A percentile compares a stretch with the other conserved stretches of the same genome.
These are phyloP conservation scores for Ceratocystis smalleyi DNA, from an alignment of 2,329 filamentous ascomycete genomes.

Conservation along the genomic window DNA sequence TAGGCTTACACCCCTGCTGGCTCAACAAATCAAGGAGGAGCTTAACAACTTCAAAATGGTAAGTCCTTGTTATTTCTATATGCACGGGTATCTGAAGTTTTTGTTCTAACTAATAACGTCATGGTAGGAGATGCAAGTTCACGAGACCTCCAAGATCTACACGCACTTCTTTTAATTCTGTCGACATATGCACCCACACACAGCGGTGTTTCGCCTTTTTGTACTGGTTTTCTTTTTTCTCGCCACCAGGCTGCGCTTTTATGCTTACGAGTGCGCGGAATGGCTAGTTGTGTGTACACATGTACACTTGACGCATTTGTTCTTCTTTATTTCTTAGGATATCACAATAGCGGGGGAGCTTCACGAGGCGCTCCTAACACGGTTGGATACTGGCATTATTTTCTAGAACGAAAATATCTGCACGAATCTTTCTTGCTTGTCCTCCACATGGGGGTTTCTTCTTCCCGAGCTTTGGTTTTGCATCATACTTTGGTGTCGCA, in stretches of 20 bases:
- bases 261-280: too few species aligned
- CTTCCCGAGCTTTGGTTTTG: slow-evolving; percentile 11
- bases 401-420: slow-evolving; percentile 10
- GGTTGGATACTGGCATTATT: slow-evolving; percentile 20
- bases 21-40: slow-evolving; percentile 98
- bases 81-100: neutral
- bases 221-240: neutral
- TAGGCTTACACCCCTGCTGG: slow-evolving; percentile 85
- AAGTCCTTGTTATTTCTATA: slow-evolving; percentile 26
- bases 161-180: slow-evolving; percentile 93
- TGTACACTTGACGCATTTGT: slow-evolving; percentile 3
- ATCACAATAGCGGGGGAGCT: neutral
- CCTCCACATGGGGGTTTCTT: slow-evolving; percentile 5
- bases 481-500: slow-evolving; percentile 15
- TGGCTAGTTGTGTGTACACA: neutral
- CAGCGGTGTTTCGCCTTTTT: neutral
- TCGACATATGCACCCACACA: slow-evolving; percentile 20
- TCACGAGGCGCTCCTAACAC: neutral
- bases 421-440: slow-evolving; percentile 17
- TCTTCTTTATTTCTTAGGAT: neutral
- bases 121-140: slow-evolving; percentile 92
- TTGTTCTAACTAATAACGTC: neutral
- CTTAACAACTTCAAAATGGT: slow-evolving; percentile 99
- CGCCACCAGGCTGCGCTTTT: neutral
- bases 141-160: slow-evolving; percentile 97